Evolutionary conservation across 1,284 basidiomycete genomes (phyloP).

Genomic region (Malassezia nana): DNA sequence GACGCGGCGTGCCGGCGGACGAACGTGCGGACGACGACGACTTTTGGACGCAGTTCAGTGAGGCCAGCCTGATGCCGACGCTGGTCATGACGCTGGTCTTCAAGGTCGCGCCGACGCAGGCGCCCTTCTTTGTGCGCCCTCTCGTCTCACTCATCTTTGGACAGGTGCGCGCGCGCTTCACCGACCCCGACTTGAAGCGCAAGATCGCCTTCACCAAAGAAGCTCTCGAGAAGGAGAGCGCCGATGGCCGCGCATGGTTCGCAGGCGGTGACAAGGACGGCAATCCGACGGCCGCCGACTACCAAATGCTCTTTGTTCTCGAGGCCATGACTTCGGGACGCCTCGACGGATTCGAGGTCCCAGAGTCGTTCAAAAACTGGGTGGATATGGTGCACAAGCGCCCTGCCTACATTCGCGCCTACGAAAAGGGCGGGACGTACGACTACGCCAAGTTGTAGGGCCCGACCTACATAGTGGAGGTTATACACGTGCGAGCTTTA

Average conservation of each 20-base stretch:
- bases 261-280: conserved; percentile 44
- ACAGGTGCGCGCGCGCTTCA: conserved; percentile 23
- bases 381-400: conserved; percentile 36
- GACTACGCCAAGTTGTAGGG: conserved; percentile 23
- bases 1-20: conserved; percentile 21
- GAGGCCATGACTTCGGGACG: conserved; percentile 34
- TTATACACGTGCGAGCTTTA: background rate
- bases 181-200: conserved; percentile 34
- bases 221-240: conserved; percentile 25
- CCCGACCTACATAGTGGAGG: background rate
- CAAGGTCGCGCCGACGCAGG: conserved; percentile 29
- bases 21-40: conserved; percentile 32
- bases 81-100: conserved; percentile 40
- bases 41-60: conserved; percentile 42
- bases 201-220: conserved; percentile 26
- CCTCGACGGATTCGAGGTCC: conserved; percentile 2
- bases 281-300: conserved; percentile 44
- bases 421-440: conserved; percentile 40
- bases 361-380: conserved; percentile 29
- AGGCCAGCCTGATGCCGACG: conserved; percentile 40
- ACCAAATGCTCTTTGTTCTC: conserved; percentile 44
- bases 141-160: conserved; percentile 29
- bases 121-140: conserved; percentile 42
- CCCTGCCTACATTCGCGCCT: conserved; percentile 34
- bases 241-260: conserved; percentile 30